phyloP scores from a whole-genome alignment of 192 early-diverging fungal genomes.

The Dissophora globulifera region DNA sequence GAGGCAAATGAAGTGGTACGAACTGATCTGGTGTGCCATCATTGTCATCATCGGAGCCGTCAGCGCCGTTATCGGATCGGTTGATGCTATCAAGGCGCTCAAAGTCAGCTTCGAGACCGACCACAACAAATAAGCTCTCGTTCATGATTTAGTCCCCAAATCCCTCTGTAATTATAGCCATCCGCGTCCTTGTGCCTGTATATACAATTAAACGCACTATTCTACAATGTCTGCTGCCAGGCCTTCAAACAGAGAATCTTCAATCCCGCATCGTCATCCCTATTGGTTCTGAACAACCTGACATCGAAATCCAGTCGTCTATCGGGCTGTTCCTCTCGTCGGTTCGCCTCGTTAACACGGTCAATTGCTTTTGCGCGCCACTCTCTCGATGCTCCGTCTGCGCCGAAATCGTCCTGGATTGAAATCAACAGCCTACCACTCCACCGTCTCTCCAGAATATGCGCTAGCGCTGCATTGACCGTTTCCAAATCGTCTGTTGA shows the following conservation, averaged over 20 bases:
- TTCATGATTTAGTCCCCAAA: too few relatives aligned
- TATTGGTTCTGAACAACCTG: slow-evolving; percentile 7
- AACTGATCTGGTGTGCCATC: slow-evolving; percentile 62
- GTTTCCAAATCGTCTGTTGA: slow-evolving; percentile 19
- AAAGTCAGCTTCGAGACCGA: slow-evolving; percentile 52
- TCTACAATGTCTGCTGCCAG: slow-evolving; percentile 10
- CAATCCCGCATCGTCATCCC: slow-evolving; percentile 35
- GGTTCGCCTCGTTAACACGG: background rate
- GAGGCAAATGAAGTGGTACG: slow-evolving; percentile 56
- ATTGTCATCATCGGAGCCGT: slow-evolving; percentile 71
- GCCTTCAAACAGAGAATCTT: slow-evolving; percentile 26
- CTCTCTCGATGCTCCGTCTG: slow-evolving; percentile 10
- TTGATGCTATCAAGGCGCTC: slow-evolving; percentile 70
- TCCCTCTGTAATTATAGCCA: too few relatives aligned
- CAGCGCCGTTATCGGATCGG: slow-evolving; percentile 72
- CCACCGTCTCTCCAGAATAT: slow-evolving; percentile 24
- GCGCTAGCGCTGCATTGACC: slow-evolving; percentile 9
- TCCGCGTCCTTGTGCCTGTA: background rate
- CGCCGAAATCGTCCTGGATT: slow-evolving; percentile 24
- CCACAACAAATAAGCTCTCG: background rate
- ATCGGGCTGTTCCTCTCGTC: background rate
- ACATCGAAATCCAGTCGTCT: slow-evolving; percentile 1
- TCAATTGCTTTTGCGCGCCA: slow-evolving; percentile 10
- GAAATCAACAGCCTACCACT: slow-evolving; percentile 4
- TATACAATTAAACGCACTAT: background rate